Evolutionary conservation across 163 green algal genomes (phyloP).

Genomic region (Smithsoniella earleae): DNA sequence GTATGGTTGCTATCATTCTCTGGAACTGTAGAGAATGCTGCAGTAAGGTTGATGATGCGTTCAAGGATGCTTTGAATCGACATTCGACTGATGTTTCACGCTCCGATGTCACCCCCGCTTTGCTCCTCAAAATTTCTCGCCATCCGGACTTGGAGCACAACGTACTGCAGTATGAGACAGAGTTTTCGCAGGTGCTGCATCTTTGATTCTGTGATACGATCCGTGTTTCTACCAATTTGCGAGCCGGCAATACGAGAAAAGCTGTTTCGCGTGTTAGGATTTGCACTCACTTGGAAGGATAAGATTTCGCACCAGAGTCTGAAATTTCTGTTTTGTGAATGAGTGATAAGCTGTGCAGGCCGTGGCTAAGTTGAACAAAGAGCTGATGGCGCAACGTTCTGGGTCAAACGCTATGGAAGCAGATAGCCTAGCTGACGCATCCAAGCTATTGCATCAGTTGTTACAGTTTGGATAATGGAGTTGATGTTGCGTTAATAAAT

Average conservation of each 20-base stretch:
- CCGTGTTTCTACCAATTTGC: too few relatives aligned
- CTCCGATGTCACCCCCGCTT: neutral
- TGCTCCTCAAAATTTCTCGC: neutral
- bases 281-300: neutral
- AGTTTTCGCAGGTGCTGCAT: neutral
- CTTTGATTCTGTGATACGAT: too few relatives aligned
- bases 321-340: neutral
- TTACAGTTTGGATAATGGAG: neutral
- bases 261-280: too few relatives aligned
- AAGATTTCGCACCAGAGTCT: neutral
- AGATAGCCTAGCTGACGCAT: neutral
- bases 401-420: neutral
- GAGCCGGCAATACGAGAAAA: too few relatives aligned
- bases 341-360: neutral
- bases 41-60: neutral
- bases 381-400: neutral
- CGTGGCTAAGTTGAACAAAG: neutral
- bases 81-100: too few relatives aligned
- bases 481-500: too few relatives aligned
- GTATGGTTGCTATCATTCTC: slow-evolving; percentile 14
- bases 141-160: neutral
- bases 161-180: neutral
- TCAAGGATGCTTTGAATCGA: too few relatives aligned
- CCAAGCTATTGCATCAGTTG: neutral
- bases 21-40: slow-evolving; percentile 11